Evolutionary conservation across 139 green algal genomes (phyloP), one percentile per base, ranked within the genome.

Genomic region (Tetradesmus obliquus): DNA sequence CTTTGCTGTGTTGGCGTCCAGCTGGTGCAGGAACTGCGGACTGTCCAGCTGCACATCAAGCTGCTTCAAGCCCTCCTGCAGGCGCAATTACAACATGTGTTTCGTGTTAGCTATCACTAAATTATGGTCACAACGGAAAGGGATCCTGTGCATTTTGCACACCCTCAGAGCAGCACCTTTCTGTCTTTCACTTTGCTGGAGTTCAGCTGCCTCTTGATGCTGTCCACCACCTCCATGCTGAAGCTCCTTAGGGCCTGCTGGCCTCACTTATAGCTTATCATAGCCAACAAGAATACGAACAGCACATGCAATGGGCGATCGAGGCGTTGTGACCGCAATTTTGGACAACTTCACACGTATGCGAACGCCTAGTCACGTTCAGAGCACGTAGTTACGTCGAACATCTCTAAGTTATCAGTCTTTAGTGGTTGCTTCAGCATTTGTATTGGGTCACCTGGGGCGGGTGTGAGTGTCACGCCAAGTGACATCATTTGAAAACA

Each of bases 51-150:
- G 19, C 4, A 24, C 45, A n/a, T 92, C 90, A 20, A 96, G 80
- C 19, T 72, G 24, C 69, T 94, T 96, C 19, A 96, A 8, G 10
- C 76, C 95, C 55, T 96, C 95, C 95, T 96, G 92, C 80, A 82
- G 3, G 53, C 82, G n/a, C 5, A 10, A 32, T 57, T 12, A 13
- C 24, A 60, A 7, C 12, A 17, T 22, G 24, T 45, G 32, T 45
- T 45, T 45, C 32, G 32, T 45, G 32, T 45, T 45, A 45, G 32
- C 32, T 45, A 45, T 45, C 32, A 45, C 32, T 45, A 45, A 45
- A 45, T 45, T 45, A 45, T 45, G 32, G 32, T 45, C 32, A 45
- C 32, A 45, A 45, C 32, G 32, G 32, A 45, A 45, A 45, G 32
- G 32, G 60, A 72, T 72, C 10, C 60, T 13, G 12, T 72, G 60